Base-by-base conservation (phyloP, 2,329 filamentous ascomycete species). In the Alternaria alternata region DNA sequence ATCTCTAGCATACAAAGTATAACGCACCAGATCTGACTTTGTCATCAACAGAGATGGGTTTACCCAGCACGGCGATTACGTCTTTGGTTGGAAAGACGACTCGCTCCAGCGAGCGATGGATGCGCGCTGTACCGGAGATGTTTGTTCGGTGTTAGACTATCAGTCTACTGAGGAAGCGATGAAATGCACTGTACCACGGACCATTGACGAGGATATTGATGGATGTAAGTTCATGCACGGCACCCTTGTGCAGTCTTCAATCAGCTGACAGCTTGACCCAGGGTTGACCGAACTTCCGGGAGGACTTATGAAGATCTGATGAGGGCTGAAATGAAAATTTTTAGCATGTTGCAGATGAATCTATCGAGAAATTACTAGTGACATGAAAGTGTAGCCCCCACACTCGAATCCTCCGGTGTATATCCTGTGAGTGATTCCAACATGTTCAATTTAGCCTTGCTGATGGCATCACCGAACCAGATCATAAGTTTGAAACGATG, bases 81-180 rank as follows among this genome's bases (percentile, higher is more conserved):
- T 75, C 26, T 75, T 74, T 49, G 71, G 71, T 7, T 74, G 72
- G 71, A 68, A 75, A 64, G 70, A 66, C 16, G 70, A 75, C 56
- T 63, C 71, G 42, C 67, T 75, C 4, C 72, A 75, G 58, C 60
- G 70, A 12, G 70, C 70, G 5, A 69, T 74, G 69, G 44, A 75
- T 51, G 62, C 65, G 3, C 67, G 67, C 28, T 75, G 72, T 57
- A 63, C 53, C 22, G 68, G 67, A 18, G 68, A 73, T 49, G 41
- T 44, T 32, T 75, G 72, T 54, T 51, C 53, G 6, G 65, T 61
- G 24, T 30, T 74, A 32, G 66, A 72, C 39, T 52, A 34, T 1
- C 72, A 75, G 57, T 65, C 56, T 5, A 38, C 65, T 0, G 69
- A 72, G 48, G 64, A 72, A 26, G 69, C 69, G 20, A 68, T 65